Evolutionary conservation across 441 rosid genomes (phyloP).

Genomic region (Raphanus hybrid): DNA sequence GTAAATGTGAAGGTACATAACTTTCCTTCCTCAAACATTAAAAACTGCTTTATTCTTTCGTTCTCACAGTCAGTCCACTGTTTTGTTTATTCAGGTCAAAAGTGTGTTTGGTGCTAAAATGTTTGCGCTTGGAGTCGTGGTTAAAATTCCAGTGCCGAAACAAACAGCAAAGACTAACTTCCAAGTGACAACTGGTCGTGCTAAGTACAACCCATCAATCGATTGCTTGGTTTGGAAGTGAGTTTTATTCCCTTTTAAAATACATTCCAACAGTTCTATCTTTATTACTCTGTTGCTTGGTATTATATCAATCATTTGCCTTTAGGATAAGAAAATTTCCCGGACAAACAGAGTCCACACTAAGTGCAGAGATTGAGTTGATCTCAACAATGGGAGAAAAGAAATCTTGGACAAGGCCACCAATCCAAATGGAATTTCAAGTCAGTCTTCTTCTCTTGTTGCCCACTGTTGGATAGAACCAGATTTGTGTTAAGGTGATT

Average conservation of each 20-base stretch:
- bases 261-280: not conserved
- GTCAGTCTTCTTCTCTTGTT: conserved; percentile 46
- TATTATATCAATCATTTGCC: not conserved
- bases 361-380: conserved; percentile 98
- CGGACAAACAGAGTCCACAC: conserved; percentile 96
- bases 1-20: conserved; percentile 76
- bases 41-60: too few species aligned
- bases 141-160: conserved; percentile 97
- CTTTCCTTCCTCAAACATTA: conserved; percentile 16
- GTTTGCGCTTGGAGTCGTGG: conserved; percentile 98
- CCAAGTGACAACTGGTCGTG: conserved; percentile 96
- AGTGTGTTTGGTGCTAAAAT: conserved; percentile 99
- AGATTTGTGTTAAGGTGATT: not conserved
- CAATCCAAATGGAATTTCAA: conserved; percentile 99
- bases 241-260: not conserved
- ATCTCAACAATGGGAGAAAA: conserved; percentile 94
- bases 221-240: conserved; percentile 99
- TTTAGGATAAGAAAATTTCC: conserved; percentile 96
- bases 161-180: conserved; percentile 99
- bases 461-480: not conserved
- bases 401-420: conserved; percentile 97
- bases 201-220: conserved; percentile 93
- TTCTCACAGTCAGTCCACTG: too few species aligned
- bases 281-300: not conserved
- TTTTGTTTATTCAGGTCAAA: conserved; percentile 70